Percentiles rank a stretch among this genome's conserved stretches.
These are phyloP conservation scores for Debaryomyces tyrocola DNA, from an alignment of 805 yeast genomes.

Conservation along the genomic window DNA sequence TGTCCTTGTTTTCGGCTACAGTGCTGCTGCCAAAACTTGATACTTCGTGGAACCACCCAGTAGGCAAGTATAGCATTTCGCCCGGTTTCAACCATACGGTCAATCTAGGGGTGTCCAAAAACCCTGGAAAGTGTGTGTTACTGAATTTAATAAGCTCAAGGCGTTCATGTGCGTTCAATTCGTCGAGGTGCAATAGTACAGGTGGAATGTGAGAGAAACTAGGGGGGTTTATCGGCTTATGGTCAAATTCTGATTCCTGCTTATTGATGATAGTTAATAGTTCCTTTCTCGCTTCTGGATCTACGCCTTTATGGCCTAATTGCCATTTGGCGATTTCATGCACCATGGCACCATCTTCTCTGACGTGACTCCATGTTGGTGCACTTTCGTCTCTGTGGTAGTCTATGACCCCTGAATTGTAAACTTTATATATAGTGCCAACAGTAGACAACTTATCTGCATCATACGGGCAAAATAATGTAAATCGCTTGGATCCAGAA, in stretches of 20 bases:
- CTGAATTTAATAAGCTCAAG: slow-evolving; percentile 35
- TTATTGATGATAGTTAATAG: slow-evolving; percentile 25
- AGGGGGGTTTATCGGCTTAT: slow-evolving; percentile 46
- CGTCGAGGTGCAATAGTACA: slow-evolving; percentile 57
- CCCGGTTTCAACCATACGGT: slow-evolving; percentile 58
- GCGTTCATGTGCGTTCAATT: slow-evolving; percentile 34
- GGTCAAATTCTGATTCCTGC: slow-evolving; percentile 8
- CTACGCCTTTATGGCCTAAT: slow-evolving; percentile 23
- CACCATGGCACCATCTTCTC: slow-evolving; percentile 61
- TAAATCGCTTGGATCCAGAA: slow-evolving; percentile 63
- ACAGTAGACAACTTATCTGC: slow-evolving; percentile 60
- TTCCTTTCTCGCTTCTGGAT: slow-evolving; percentile 17
- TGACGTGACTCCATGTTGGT: slow-evolving; percentile 60
- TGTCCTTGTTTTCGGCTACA: slow-evolving; percentile 12
- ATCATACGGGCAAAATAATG: slow-evolving; percentile 63
- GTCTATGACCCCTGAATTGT: slow-evolving; percentile 66
- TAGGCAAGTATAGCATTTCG: slow-evolving; percentile 67
- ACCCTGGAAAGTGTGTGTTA: slow-evolving; percentile 47
- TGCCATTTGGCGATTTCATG: slow-evolving; percentile 50
- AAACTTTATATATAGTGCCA: slow-evolving; percentile 57
- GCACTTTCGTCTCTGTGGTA: slow-evolving; percentile 54
- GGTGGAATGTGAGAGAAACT: slow-evolving; percentile 70
- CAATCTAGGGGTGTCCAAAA: slow-evolving; percentile 40
- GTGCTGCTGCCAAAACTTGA: slow-evolving; percentile 52
- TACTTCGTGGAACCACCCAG: slow-evolving; percentile 85